Base-by-base conservation (phyloP, 306 rosid genomes). In the Lotus japonicus region DNA sequence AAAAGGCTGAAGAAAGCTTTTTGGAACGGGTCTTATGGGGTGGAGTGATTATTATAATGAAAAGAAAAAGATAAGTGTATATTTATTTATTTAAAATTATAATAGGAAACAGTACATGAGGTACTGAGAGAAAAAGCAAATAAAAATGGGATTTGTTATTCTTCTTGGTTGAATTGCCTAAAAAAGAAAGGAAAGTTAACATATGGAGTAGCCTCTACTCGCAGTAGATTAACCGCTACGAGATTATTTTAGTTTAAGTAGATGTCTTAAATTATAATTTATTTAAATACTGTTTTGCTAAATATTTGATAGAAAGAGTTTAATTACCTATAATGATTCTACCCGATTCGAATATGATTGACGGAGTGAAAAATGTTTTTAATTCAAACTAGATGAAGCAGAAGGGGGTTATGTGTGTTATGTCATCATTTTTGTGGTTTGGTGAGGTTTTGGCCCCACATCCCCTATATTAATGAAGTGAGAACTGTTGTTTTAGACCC, bases 361-460 rank as follows among this genome's bases (percentile, higher is more conserved):
- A n/a, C n/a, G n/a, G n/a, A n/a, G n/a, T n/a, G n/a, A n/a, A n/a
- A n/a, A n/a, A n/a, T n/a, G n/a, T n/a, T n/a, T n/a, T n/a, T n/a
- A n/a, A n/a, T n/a, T n/a, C n/a, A n/a, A n/a, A n/a, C n/a, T n/a
- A 26, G 60, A 66, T 31, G 53, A 39, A 75, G 75, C 60, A 51
- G 33, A 75, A 50, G 56, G n/a, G 61, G 60, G 16, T 10, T 18
- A 23, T 46, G 35, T 11, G 21, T 54, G 76, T 62, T 46, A 49
- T 80, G 92, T 81, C 82, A 62, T 73, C 41, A 62, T 70, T 79
- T 46, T 58, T 73, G 43, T 16, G 80, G 91, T 81, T 89, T 70
- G 95, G 89, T 84, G 78, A 60, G 43, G 48, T 45, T 63, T 70
- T 73, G 92, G 95, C 26, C 95, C 95, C 82, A 82, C 36, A 31